Base-by-base conservation (phyloP, 2,329 filamentous ascomycete genomes). In the Pseudocercospora fijiensis region DNA sequence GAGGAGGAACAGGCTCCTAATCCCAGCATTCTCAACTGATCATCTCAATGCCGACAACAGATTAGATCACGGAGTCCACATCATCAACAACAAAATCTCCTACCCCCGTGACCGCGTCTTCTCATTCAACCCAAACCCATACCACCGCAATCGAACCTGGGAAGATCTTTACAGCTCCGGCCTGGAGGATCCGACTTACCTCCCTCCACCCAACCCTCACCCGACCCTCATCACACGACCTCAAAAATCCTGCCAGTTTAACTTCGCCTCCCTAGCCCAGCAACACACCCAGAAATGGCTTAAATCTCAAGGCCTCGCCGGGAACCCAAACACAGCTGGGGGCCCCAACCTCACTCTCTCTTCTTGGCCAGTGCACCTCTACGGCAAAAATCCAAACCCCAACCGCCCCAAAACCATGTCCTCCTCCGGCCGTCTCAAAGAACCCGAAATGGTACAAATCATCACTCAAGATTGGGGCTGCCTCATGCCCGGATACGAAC, bases 61-160 rank as follows among this genome's bases (percentile, higher is more conserved):
- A 57, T 0, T 8, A 20, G 10, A 57, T 2, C 57, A 57, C 22
- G 60, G 60, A 16, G n/a, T 53, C 28, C 53, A 58, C 24, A 16
- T 62, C 10, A 28, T 62, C 26, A 57, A 49, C 2, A 28, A 62
- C 6, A 27, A 62, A n/a, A 20, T 58, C 27, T 41, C 18, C 10
- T 57, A 62, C 49, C 60, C 60, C 18, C 11, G 30, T 27, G 22
- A 41, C 20, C 53, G 53, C 18, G 5, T 58, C 8, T 62, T 62
- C 26, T 43, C 53, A 1, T 57, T 47, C 26, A 57, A 62, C 27
- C 53, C 60, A 43, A 57, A 62, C 33, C 60, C 60, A 1, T 62
- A 57, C 33, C 52, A 62, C 37, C 60, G 60, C 9, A 62, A 62
- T 43, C 52, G 60, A n/a, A 53, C 41, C 13, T 62, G 60, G 60